Evolutionary conservation across 1,284 basidiomycete genomes (phyloP).

Genomic region (Irpex sp.): DNA sequence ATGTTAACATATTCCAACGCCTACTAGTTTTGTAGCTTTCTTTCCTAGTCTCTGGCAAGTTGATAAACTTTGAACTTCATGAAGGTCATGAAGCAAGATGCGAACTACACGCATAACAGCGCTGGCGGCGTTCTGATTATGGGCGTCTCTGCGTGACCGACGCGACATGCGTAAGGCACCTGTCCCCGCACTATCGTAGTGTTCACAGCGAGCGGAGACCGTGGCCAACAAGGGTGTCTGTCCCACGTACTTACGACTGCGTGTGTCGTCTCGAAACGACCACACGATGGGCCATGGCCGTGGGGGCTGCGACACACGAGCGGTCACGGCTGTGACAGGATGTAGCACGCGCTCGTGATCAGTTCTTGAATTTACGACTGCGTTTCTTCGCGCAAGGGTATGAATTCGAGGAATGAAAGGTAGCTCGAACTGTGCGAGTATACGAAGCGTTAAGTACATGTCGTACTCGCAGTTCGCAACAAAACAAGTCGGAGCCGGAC

Average conservation of each 20-base stretch:
- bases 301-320: neutral
- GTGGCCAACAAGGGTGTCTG: neutral
- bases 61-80: neutral
- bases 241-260: neutral
- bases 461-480: neutral
- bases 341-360: neutral
- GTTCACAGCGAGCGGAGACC: neutral
- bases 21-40: neutral
- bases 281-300: neutral
- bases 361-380: neutral
- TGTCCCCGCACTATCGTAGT: neutral
- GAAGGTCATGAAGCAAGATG: neutral
- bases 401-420: neutral
- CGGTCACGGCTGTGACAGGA: neutral
- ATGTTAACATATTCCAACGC: too few relatives aligned
- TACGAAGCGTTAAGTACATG: neutral
- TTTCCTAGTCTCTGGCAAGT: neutral
- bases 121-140: neutral
- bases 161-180: neutral
- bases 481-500: neutral
- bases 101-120: neutral
- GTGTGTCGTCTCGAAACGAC: neutral
- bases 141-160: neutral
- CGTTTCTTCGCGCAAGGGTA: too few relatives aligned
- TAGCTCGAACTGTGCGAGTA: neutral